Evolutionary conservation across 2,329 filamentous ascomycete species (phyloP).

Genomic region (Beauveria varroae): DNA sequence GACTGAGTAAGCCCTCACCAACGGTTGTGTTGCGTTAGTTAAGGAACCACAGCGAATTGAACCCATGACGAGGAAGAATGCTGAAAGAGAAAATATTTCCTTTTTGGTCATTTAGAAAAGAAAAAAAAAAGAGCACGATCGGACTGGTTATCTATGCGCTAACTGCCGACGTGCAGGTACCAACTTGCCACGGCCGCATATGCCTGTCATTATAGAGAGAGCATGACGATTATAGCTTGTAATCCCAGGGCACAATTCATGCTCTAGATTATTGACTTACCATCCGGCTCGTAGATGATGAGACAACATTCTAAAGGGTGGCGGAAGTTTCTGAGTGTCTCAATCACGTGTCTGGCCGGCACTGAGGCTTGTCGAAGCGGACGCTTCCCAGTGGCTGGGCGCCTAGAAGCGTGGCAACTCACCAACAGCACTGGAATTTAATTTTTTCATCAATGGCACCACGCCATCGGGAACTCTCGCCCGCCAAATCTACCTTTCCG

Average conservation of each 20-base stretch:
- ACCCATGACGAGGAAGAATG: no score
- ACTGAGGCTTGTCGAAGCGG: neutral
- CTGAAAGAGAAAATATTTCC: no score
- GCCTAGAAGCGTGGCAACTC: neutral
- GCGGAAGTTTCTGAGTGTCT: neutral
- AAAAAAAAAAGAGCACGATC: neutral
- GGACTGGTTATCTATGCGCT: neutral
- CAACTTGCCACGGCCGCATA: neutral
- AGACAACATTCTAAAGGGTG: slow-evolving; percentile 4
- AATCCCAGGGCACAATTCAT: neutral
- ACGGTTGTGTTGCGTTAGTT: no score
- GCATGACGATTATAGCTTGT: neutral
- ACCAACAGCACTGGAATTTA: slow-evolving; percentile 10
- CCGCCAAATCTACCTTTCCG: neutral
- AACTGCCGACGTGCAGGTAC: neutral
- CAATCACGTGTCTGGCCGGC: slow-evolving; percentile 6
- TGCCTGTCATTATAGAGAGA: neutral
- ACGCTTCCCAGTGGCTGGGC: slow-evolving; percentile 4
- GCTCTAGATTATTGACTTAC: neutral
- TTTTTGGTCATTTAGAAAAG: neutral
- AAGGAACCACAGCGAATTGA: no score
- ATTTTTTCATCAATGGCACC: neutral
- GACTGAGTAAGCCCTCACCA: no score
- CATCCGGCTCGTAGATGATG: neutral
- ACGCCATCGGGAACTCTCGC: neutral